Conservation (phyloP, 108 stramenopile species). For the Thalassiosira profunda region DNA sequence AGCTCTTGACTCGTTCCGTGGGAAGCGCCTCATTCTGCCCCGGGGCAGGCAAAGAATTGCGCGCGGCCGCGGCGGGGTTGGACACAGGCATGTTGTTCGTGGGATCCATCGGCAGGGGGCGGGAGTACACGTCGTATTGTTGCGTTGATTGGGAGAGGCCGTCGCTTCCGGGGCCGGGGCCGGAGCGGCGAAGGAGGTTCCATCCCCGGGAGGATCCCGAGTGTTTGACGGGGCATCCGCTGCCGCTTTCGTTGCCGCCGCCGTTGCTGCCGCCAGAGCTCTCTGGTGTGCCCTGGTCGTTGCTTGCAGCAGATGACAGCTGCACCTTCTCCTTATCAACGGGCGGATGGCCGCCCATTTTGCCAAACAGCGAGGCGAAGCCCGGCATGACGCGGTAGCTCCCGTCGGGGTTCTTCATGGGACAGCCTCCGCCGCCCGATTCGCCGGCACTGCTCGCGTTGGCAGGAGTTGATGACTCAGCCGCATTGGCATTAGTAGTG, state of each 20-base stretch:
- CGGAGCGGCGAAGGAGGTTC: constrained; percentile 3
- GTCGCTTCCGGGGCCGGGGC: constrained; percentile 14
- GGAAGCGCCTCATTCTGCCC: constrained; percentile 65
- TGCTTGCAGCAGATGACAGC: not conserved
- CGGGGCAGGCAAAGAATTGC: constrained; percentile 71
- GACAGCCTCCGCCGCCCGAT: constrained; percentile 34
- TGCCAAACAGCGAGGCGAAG: constrained; percentile 34
- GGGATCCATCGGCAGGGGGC: constrained; percentile 90
- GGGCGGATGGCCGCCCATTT: constrained; percentile 14
- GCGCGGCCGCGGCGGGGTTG: constrained; percentile 47
- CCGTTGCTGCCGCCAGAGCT: not conserved
- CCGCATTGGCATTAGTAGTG: not conserved
- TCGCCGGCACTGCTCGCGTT: not conserved
- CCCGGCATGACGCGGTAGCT: constrained; percentile 42
- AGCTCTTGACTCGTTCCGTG: constrained; percentile 86
- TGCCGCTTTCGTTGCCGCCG: not conserved
- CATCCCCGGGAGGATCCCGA: not conserved
- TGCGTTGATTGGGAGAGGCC: constrained; percentile 27
- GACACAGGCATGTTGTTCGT: constrained; percentile 94
- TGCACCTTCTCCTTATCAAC: constrained; percentile 2
- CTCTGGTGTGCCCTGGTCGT: not conserved
- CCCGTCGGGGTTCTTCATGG: constrained; percentile 48
- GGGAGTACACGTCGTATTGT: constrained; percentile 98
- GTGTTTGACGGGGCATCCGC: constrained; percentile 46
- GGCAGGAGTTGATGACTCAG: not conserved